Percentiles rank a stretch among this genome's conserved stretches.
These are phyloP conservation scores for Pterocarpus santalinus DNA, from an alignment of 306 rosid genomes.

Conservation along the genomic window DNA sequence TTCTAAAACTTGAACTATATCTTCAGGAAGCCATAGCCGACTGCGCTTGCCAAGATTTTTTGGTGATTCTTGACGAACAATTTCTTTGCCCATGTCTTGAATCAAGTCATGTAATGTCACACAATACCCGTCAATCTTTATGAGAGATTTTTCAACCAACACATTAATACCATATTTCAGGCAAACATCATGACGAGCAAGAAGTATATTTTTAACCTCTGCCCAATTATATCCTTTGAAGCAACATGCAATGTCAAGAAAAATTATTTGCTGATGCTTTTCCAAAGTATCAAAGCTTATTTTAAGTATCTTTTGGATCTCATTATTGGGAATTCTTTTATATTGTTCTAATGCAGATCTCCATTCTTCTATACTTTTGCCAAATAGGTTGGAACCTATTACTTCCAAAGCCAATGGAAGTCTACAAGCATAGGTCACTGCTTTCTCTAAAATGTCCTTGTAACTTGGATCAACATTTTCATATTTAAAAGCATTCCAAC, in stretches of 20 bases:
- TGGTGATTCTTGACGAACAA: not conserved
- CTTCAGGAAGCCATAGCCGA: conserved; percentile 32
- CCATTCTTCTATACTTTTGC: conserved; percentile 15
- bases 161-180: not conserved
- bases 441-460: not conserved
- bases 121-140: no score
- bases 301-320: conserved; percentile 10
- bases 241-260: conserved; percentile 39
- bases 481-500: not conserved
- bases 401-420: no score
- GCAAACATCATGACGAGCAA: not conserved
- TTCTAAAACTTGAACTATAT: conserved; percentile 32
- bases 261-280: conserved; percentile 3
- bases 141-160: conserved; percentile 26
- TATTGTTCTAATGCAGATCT: not conserved
- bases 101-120: no score
- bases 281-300: not conserved
- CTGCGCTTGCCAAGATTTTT: conserved; percentile 5
- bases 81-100: no score
- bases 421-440: not conserved
- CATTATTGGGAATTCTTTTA: not conserved
- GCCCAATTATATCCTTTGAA: not conserved
- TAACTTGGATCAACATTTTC: not conserved
- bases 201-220: not conserved
- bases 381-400: no score